These are phyloP conservation scores for Isabelozyma rhagii DNA, from an alignment of 805 yeast species.

Conservation along the genomic window DNA sequence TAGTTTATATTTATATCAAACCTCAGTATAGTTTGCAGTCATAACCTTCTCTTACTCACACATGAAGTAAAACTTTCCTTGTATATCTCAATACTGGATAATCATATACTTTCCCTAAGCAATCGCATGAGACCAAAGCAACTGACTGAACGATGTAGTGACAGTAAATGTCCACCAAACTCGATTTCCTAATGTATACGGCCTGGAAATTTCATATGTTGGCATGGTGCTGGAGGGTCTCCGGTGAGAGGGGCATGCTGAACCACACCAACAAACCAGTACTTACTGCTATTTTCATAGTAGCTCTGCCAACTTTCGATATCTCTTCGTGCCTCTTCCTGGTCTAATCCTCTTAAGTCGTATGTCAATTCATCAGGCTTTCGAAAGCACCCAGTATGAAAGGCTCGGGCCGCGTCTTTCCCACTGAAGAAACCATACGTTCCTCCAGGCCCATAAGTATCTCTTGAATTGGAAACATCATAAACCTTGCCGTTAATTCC, in stretches of 20 bases:
- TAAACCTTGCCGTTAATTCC: slow-evolving; percentile 60
- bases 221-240: slow-evolving; percentile 52
- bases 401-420: slow-evolving; percentile 64
- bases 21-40: too few relatives aligned
- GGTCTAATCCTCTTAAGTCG: slow-evolving; percentile 62
- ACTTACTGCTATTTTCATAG: slow-evolving; percentile 42
- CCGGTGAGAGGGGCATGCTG: slow-evolving; percentile 42
- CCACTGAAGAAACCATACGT: slow-evolving; percentile 60
- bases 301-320: slow-evolving; percentile 53
- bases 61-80: too few relatives aligned
- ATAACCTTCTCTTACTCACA: too few relatives aligned
- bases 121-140: too few relatives aligned
- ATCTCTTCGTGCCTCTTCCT: slow-evolving; percentile 33
- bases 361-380: slow-evolving; percentile 55
- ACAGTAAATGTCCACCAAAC: not conserved
- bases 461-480: slow-evolving; percentile 54
- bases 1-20: not conserved
- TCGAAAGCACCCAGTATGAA: slow-evolving; percentile 65
- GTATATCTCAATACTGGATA: too few relatives aligned
- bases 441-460: slow-evolving; percentile 58
- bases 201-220: slow-evolving; percentile 23
- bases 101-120: too few relatives aligned
- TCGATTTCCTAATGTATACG: not conserved
- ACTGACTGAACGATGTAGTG: too few relatives aligned
- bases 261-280: slow-evolving; percentile 65